Percentiles rank a stretch among this genome's conserved stretches.
These are phyloP conservation scores for Colletotrichum musae DNA, from an alignment of 2,329 filamentous ascomycete genomes.

Conservation along the genomic window DNA sequence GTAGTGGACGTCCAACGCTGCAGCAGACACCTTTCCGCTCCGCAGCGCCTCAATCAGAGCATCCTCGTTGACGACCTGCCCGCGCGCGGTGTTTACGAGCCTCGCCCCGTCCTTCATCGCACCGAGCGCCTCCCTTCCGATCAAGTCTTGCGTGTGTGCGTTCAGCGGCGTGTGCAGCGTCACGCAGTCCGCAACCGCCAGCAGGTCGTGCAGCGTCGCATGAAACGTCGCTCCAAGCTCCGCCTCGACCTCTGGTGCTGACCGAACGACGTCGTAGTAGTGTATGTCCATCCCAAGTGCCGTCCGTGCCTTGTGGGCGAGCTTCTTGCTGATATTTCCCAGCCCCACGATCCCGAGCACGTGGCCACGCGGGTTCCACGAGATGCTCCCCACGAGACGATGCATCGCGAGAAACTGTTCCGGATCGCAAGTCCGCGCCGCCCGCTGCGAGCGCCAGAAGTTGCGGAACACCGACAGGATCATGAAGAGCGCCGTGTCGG, in stretches of 20 bases:
- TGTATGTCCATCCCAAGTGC: conserved; percentile 68
- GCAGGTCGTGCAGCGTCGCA: conserved; percentile 45
- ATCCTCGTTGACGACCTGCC: conserved; percentile 65
- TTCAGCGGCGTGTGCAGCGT: conserved; percentile 52
- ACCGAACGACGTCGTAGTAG: conserved; percentile 62
- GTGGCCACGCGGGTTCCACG: conserved; percentile 63
- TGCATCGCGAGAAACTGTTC: conserved; percentile 59
- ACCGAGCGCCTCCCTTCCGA: conserved; percentile 53
- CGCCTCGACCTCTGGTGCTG: conserved; percentile 47
- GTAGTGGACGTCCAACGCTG: conserved; percentile 68
- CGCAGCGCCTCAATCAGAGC: conserved; percentile 63
- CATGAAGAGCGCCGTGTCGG: conserved; percentile 58
- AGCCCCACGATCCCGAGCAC: conserved; percentile 68
- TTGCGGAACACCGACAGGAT: conserved; percentile 64
- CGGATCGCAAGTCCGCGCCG: conserved; percentile 59
- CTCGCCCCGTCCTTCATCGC: conserved; percentile 64
- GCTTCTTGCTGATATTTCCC: conserved; percentile 60
- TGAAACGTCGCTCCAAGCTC: conserved; percentile 50
- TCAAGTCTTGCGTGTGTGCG: conserved; percentile 45
- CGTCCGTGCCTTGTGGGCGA: conserved; percentile 60
- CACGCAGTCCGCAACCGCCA: conserved; percentile 52
- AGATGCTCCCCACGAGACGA: conserved; percentile 59
- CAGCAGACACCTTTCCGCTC: conserved; percentile 59
- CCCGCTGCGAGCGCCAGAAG: conserved; percentile 62
- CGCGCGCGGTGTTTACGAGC: conserved; percentile 68